Evolutionary conservation across 2,329 filamentous ascomycete species (phyloP), one percentile per base, ranked within the genome.

Genomic region (Neofusicoccum umdonicola): DNA sequence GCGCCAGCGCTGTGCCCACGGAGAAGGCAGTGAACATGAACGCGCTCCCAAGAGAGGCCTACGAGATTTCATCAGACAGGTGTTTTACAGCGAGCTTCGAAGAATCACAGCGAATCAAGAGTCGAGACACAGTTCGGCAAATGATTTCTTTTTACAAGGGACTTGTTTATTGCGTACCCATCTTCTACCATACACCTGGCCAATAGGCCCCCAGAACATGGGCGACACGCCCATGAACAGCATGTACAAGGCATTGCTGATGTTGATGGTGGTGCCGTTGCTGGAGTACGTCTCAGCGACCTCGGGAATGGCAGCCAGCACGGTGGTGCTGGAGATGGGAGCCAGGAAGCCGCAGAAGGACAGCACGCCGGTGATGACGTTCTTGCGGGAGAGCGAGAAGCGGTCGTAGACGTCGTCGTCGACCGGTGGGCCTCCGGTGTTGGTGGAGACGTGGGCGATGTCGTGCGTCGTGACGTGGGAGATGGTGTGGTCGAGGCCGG

Each of bases 281-380:
- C 88, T 91, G 44, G 80, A 68, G 72, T 85, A 92, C 7, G 85
- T 87, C 3, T 73, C 74, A 1, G 90, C 89, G 4, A 94, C 87
- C 74, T 94, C 90, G 1, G 90, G 90, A 1, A 90, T 86, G 2
- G 90, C 91, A 1, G 90, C 84, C 12, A 94, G 77, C 8, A 93
- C 86, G 1, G 88, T 88, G 0, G 90, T 93, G 44, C 87, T 91
- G 2, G 87, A 90, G 27, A 92, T 85, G 0, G 91, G 91, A 0
- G 91, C 88, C 50, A 94, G 80, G 68, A 94, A 92, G 31, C 88
- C 87, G 77, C 90, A 92, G 72, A 89, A 91, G 0, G 90, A 88
- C 61, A 93, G 78, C 5, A 93, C 83, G 9, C 81, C 79, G 15
- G 92, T 88, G 61, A 94, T 90, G 66, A 87, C 71, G 2, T 82